A percentile compares a stretch with the other conserved stretches of the same genome.
Evolutionary conservation across 164 flowering plant species (phyloP).

Genomic region (Vitis labrusca): DNA sequence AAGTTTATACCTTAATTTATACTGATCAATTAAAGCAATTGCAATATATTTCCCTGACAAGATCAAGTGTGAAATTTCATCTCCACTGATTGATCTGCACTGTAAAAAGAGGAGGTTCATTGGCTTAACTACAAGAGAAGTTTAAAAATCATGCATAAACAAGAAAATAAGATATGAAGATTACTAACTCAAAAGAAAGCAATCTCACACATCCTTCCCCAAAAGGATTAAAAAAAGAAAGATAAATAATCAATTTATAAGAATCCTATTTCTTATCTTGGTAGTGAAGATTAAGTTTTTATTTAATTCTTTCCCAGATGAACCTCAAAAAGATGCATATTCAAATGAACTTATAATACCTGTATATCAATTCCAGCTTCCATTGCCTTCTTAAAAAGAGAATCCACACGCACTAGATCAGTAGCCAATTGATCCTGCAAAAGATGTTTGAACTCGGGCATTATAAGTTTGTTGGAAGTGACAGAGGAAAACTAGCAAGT

Average conservation of each 20-base stretch:
- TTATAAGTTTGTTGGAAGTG: not conserved
- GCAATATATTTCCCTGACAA: conserved; percentile 80
- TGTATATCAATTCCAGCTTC: conserved; percentile 76
- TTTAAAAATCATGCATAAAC: not conserved
- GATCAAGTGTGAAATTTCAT: conserved; percentile 67
- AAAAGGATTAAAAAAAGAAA: not conserved
- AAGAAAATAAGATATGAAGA: not conserved
- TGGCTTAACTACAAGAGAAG: conserved; percentile 10
- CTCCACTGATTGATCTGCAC: conserved; percentile 78
- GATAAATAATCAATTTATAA: not conserved
- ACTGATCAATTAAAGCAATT: conserved; percentile 91
- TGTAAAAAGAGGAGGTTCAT: conserved; percentile 45
- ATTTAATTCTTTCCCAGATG: no score
- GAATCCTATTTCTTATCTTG: not conserved
- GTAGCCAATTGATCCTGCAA: conserved; percentile 80
- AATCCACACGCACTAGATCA: conserved; percentile 78
- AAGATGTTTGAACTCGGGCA: not conserved
- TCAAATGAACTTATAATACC: conserved; percentile 43
- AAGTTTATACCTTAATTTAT: conserved; percentile 57
- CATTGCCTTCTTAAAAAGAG: conserved; percentile 64
- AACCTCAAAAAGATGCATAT: not conserved
- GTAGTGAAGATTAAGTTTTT: no score
- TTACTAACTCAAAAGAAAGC: not conserved
- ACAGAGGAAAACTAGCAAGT: not conserved
- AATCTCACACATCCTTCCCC: not conserved